Evolutionary conservation across 73 alveolate species (phyloP), one percentile per base, ranked within the genome.

Genomic region (Uronychia setigera): DNA sequence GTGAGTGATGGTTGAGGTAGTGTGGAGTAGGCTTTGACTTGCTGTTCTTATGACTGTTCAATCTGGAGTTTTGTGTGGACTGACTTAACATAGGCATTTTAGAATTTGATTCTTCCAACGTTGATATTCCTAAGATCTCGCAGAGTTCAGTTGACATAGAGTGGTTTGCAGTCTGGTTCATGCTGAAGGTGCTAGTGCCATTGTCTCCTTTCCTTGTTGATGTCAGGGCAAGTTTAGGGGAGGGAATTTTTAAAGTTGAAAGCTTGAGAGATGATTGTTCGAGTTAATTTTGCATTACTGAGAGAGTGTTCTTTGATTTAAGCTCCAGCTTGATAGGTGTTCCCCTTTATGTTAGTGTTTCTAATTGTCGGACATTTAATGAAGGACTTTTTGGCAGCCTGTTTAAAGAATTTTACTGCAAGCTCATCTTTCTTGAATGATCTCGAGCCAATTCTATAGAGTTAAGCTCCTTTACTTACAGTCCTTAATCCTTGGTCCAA

Each of bases 211-310:
- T 5, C 67, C 67, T n/a, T n/a, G n/a, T n/a, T n/a, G n/a, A n/a
- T n/a, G n/a, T n/a, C n/a, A n/a, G n/a, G n/a, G n/a, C 67, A 46
- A 46, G 67, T 46, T 46, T 46, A 46, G 67, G 67, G 67, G 67
- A 46, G 67, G 67, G 5, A 46, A 46, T 11, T 46, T 46, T 46
- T n/a, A n/a, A n/a, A n/a, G n/a, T n/a, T n/a, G n/a, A n/a, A n/a
- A n/a, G n/a, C n/a, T n/a, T n/a, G n/a, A n/a, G n/a, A n/a, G n/a
- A n/a, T n/a, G n/a, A n/a, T n/a, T n/a, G n/a, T n/a, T n/a, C n/a
- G n/a, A n/a, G n/a, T n/a, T n/a, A n/a, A n/a, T n/a, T n/a, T n/a
- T n/a, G n/a, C n/a, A n/a, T n/a, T n/a, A n/a, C n/a, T n/a, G n/a
- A n/a, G n/a, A n/a, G n/a, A 46, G 67, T 46, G n/a, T 11, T 46